Base-by-base conservation (phyloP, 306 rosid species). In the Casuarina glauca region DNA sequence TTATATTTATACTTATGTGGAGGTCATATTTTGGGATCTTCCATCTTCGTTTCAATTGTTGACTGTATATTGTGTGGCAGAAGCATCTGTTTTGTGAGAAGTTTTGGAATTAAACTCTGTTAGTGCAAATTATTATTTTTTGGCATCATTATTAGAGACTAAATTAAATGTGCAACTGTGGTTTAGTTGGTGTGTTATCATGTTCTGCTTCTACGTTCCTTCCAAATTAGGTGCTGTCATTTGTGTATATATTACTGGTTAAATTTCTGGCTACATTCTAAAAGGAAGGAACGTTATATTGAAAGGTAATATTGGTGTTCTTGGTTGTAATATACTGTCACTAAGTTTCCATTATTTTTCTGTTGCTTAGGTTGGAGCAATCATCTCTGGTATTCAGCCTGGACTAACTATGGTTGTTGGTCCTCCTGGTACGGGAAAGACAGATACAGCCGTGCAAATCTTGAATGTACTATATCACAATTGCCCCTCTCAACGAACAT, bases 361-460 rank as follows among this genome's bases (percentile, higher is more conserved):
- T 61, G 12, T 73, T 74, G 35, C 75, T 55, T 82, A 95, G 99
- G 84, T 90, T 79, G 97, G 90, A 74, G 97, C 99, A 64, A 93
- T 95, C 80, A 88, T 91, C 60, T 95, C 98, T 19, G 99, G 99
- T 61, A 82, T 93, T 81, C 99, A 95, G 87, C 98, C 99, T 68
- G 99, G 99, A 52, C 84, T 95, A 70, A 93, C 99, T 61, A 95
- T 93, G 99, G 97, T 91, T 80, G 99, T 95, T 63, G 99, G 99
- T 82, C 99, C 99, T 67, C 99, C 99, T 87, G 99, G 99, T 86
- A 95, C 98, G 0, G 99, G 99, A 87, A 95, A 95, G 87, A 95
- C 98, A 73, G 96, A 95, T 89, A 95, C 99, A 39, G 99, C 99
- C 44, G 99, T 95, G 70, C 99, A 95, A 86, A 87, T 95, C 85